Evolutionary conservation across 1,284 basidiomycete genomes (phyloP), one percentile per base, ranked within the genome.

Genomic region (Tremellales sp.): DNA sequence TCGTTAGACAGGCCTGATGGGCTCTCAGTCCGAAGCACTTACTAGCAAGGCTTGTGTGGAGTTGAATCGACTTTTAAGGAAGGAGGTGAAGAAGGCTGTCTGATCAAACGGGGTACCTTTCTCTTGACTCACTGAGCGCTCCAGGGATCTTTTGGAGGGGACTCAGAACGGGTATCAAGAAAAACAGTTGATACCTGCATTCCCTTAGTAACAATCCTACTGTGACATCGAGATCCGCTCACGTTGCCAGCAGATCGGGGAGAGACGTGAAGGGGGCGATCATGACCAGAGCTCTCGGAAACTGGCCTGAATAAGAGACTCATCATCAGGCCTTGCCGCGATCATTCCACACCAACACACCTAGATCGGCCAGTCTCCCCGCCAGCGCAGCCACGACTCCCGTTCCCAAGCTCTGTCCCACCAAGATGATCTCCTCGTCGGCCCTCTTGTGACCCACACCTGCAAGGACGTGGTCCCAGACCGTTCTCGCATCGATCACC

Each of bases 381-480:
- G 63, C 56, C 14, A 72, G 49, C 12, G 56, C 63, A 7, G 81
- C 78, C 9, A 85, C 85, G 0, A 92, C 86, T 0, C 87, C 90
- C 5, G 89, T 89, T 8, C 91, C 90, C 3, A 94, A 77, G 63
- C 86, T 89, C 66, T 94, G 91, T 1, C 91, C 91, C 0, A 67
- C 62, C 14, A 77, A 47, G 9, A 75, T 66, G 32, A 77, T 62
- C 18, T 61, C 44, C 8, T 48, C 40, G 3, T 45, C 44, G 2
- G 43, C 40, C 27, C 49, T 25, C 35, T 29, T 40, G 12, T 31
- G 24, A 10, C 24, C 27, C 13, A 25, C 9, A 26, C 19, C 37
- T 22, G 35, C 25, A 16, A 29, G 19, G 18, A 61, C 51, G 37
- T 51, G 60, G 57, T 88, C 79, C 79, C 83, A 95, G 0, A 84